phyloP scores from a whole-genome alignment of 2,329 filamentous ascomycete genomes.

The Pestalotiopsis sp. region DNA sequence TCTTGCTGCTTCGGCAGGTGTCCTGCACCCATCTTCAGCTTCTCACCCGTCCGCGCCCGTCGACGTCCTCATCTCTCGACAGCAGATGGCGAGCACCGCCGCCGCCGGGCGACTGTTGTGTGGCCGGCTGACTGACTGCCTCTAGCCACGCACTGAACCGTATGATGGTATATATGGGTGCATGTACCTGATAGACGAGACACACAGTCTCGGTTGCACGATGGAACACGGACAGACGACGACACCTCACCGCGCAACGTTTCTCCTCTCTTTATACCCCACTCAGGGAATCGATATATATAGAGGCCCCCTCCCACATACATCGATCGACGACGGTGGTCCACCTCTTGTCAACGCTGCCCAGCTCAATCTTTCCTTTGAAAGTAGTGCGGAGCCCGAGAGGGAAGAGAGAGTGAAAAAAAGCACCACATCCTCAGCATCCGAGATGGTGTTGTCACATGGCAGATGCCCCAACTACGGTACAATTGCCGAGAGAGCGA shows the following conservation, averaged over 20 bases:
- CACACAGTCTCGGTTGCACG: not conserved
- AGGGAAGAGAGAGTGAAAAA: not conserved
- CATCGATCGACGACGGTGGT: constrained; percentile 5
- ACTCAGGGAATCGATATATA: constrained; percentile 8
- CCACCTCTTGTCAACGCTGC: constrained; percentile 4
- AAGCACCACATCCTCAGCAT: not conserved
- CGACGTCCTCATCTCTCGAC: too few species aligned
- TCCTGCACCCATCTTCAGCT: not conserved
- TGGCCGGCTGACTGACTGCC: too few species aligned
- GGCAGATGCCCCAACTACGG: not conserved
- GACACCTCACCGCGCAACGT: not conserved
- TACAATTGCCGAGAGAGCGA: not conserved
- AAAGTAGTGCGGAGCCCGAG: not conserved
- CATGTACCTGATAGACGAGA: not conserved
- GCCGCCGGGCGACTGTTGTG: too few species aligned
- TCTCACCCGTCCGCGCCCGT: too few species aligned
- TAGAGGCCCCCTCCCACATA: constrained; percentile 5
- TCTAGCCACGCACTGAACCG: too few species aligned
- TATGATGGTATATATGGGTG: not conserved
- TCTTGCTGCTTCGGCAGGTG: not conserved
- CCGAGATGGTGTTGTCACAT: not conserved
- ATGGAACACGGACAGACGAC: not conserved
- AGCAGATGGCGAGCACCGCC: too few species aligned
- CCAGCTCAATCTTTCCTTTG: not conserved
- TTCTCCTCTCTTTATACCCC: constrained; percentile 2